These are phyloP conservation scores for Solanum microdontum DNA, from an alignment of 257 asterid species.

Conservation along the genomic window DNA sequence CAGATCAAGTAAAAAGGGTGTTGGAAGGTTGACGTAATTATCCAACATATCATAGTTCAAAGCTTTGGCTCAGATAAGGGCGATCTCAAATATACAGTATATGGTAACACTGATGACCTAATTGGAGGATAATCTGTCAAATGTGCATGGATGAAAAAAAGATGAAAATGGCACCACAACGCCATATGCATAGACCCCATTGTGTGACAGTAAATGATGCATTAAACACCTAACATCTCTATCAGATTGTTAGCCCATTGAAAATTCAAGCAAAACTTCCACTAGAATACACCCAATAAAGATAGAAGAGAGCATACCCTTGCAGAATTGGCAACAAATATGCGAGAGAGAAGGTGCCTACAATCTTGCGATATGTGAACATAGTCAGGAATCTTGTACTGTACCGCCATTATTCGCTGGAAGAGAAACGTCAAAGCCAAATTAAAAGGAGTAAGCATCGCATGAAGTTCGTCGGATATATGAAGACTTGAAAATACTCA, in stretches of 20 bases:
- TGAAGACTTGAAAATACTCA: constrained; percentile 9
- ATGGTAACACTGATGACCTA: background rate
- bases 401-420: constrained; percentile 77
- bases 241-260: background rate
- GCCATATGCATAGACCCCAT: background rate
- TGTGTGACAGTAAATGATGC: background rate
- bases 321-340: constrained; percentile 55
- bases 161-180: background rate
- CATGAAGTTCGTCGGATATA: background rate
- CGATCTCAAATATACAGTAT: background rate
- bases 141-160: background rate
- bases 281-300: background rate
- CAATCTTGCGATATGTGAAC: constrained; percentile 85
- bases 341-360: constrained; percentile 73
- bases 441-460: background rate
- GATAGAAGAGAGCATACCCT: constrained; percentile 28
- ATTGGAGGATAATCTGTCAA: background rate
- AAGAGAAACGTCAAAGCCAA: constrained; percentile 10
- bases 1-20: background rate
- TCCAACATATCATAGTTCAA: background rate
- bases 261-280: background rate
- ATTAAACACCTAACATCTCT: background rate
- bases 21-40: background rate
- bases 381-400: constrained; percentile 75
- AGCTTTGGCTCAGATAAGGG: background rate